Evolutionary conservation across 1,284 basidiomycete species (phyloP).

Genomic region (Tilletia horrida): DNA sequence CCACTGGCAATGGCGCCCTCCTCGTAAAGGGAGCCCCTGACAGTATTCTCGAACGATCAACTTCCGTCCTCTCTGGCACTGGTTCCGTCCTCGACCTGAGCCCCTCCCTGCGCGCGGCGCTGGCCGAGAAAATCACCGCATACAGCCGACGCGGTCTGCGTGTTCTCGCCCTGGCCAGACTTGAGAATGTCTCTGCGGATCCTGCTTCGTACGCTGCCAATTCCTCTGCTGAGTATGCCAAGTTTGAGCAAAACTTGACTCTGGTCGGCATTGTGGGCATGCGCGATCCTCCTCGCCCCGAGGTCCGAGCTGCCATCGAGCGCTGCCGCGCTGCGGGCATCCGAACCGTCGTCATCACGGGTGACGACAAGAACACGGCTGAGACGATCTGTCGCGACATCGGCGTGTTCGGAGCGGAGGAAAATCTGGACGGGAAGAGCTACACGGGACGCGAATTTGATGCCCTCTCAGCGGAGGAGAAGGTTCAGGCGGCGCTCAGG

Average conservation of each 20-base stretch:
- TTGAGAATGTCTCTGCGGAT: slow-evolving; percentile 66
- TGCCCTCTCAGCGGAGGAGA: slow-evolving; percentile 67
- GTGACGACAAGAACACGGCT: slow-evolving; percentile 96
- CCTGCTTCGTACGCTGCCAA: slow-evolving; percentile 60
- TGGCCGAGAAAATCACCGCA: slow-evolving; percentile 64
- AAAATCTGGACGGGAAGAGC: slow-evolving; percentile 70
- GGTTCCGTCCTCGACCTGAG: slow-evolving; percentile 38
- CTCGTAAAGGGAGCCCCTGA: slow-evolving; percentile 95
- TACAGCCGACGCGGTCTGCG: slow-evolving; percentile 82
- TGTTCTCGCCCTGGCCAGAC: slow-evolving; percentile 84
- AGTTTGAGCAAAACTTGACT: slow-evolving; percentile 74
- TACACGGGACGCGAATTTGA: slow-evolving; percentile 93
- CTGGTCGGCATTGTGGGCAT: slow-evolving; percentile 96
- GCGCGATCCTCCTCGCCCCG: slow-evolving; percentile 95
- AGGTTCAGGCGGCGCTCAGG: slow-evolving; percentile 75
- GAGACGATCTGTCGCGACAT: slow-evolving; percentile 95
- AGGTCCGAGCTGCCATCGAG: slow-evolving; percentile 79
- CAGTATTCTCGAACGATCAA: slow-evolving; percentile 83
- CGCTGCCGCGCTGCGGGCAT: slow-evolving; percentile 92
- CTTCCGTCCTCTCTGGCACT: slow-evolving; percentile 64
- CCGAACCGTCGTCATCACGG: slow-evolving; percentile 93
- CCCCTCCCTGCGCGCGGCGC: slow-evolving; percentile 65
- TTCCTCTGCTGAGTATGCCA: slow-evolving; percentile 70
- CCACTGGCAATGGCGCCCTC: slow-evolving; percentile 62
- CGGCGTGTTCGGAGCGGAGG: slow-evolving; percentile 79